Conservation (phyloP, 2,329 filamentous ascomycete species). For the Aspergillus intermedius region DNA sequence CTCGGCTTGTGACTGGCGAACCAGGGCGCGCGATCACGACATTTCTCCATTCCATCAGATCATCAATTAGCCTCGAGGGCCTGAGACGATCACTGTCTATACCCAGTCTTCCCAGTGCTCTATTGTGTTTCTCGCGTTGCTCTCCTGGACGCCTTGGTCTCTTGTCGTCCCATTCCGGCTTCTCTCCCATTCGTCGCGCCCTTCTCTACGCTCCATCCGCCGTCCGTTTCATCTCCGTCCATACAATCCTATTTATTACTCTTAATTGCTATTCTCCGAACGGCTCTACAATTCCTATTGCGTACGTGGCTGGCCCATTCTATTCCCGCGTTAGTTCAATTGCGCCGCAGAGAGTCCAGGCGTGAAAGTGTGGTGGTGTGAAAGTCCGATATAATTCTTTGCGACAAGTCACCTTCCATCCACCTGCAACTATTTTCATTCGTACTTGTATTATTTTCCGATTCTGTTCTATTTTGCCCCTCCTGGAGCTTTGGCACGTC, state of each 20-base stretch:
- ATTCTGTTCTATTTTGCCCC: conserved; percentile 7
- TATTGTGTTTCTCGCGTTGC: conserved; percentile 2
- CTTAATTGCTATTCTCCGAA: conserved; percentile 3
- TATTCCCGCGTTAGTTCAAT: conserved; percentile 18
- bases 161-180: neutral
- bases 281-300: conserved; percentile 3
- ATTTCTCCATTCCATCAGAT: conserved; percentile 40
- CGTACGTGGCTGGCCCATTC: conserved; percentile 18
- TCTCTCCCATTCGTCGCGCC: conserved; percentile 5
- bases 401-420: conserved; percentile 12
- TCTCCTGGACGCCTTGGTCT: neutral
- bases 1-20: conserved; percentile 19
- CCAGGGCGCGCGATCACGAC: conserved; percentile 33
- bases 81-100: conserved; percentile 16
- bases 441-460: conserved; percentile 7
- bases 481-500: conserved; percentile 11
- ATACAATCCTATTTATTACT: conserved; percentile 2
- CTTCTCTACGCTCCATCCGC: neutral
- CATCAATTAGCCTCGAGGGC: conserved; percentile 27
- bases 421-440: conserved; percentile 7
- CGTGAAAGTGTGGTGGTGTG: neutral
- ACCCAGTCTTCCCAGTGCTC: conserved; percentile 3
- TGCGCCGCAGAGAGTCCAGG: conserved; percentile 5
- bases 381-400: conserved; percentile 12
- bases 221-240: neutral